Evolutionary conservation across 2,329 filamentous ascomycete species (phyloP), one percentile per base, ranked within the genome.

Genomic region (Phaeosphaeria sp.): DNA sequence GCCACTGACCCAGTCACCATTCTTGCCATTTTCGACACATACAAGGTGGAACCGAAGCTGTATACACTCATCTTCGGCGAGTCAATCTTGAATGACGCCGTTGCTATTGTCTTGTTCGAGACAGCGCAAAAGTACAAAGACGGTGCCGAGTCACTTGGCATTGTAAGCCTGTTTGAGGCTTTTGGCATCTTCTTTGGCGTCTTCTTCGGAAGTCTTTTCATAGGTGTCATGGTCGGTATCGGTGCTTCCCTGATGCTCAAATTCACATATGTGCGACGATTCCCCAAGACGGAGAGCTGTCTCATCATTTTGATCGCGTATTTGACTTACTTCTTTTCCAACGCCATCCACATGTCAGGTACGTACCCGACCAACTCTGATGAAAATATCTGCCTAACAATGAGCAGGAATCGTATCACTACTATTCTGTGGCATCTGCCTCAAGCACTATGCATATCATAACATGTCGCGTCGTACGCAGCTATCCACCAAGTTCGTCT

Each of bases 41-140:
- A 98, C 86, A 98, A 98, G 80, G 95, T 99, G 69, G 95, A 99
- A 72, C 95, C 95, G 2, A 98, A 98, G 80, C 86, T 99, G 18
- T 99, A 99, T 80, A 99, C 95, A 27, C 89, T 99, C 76, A 99
- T 99, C 66, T 99, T 99, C 77, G 95, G 95, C 74, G 95, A 99
- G 80, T 96, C 94, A 7, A 98, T 99, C 59, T 82, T 99, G 55
- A 99, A 99, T 77, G 95, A 99, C 81, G 95, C 95, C 46, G 94
- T 99, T 72, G 95, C 95, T 64, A 99, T 99, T 77, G 95, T 99
- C 72, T 87, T 99, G 67, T 99, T 99, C 79, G 94, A 99, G 81
- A 97, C 95, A 4, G 95, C 95, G 11, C 94, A 97, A 76, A 90
- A 91, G 76, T 97, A 97, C 78, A 93, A 89, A 74, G 89, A 89